A percentile compares a stretch with the other conserved stretches of the same genome.
Evolutionary conservation across 768 basidiomycete genomes (phyloP).

Genomic region (Amanita thiersii): DNA sequence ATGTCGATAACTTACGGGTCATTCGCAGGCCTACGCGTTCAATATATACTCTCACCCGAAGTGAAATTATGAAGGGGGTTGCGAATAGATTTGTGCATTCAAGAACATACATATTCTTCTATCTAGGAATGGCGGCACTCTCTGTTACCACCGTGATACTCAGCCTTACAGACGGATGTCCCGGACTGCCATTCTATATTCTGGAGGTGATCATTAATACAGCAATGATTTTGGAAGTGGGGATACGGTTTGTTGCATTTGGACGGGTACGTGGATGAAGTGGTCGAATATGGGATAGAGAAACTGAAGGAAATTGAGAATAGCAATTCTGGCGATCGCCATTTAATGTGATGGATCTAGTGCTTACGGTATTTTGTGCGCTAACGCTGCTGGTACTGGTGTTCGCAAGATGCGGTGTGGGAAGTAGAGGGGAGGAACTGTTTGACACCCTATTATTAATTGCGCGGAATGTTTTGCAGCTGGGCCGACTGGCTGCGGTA

Average conservation of each 20-base stretch:
- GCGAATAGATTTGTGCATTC: constrained; percentile 91
- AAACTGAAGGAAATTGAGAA: constrained; percentile 7
- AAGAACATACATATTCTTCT: constrained; percentile 78
- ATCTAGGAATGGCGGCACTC: constrained; percentile 82
- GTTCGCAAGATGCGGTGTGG: constrained; percentile 75
- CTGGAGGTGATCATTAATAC: constrained; percentile 85
- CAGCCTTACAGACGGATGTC: constrained; percentile 78
- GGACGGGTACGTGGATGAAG: constrained; percentile 60
- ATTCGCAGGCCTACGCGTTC: constrained; percentile 60
- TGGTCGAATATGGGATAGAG: neutral
- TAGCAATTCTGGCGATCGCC: constrained; percentile 98
- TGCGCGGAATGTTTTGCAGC: constrained; percentile 88
- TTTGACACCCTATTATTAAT: constrained; percentile 90
- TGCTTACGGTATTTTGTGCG: constrained; percentile 83
- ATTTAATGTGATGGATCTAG: constrained; percentile 84
- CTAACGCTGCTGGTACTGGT: constrained; percentile 84
- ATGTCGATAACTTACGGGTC: constrained; percentile 12
- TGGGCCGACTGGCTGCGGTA: constrained; percentile 84
- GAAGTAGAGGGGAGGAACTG: constrained; percentile 89
- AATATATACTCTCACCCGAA: constrained; percentile 76
- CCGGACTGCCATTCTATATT: constrained; percentile 80
- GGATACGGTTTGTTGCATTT: constrained; percentile 86
- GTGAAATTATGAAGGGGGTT: constrained; percentile 77
- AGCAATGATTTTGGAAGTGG: constrained; percentile 92
- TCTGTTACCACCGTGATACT: constrained; percentile 82